Conservation (phyloP, 192 early-diverging fungal genomes). For the Rhizoclosmatium sp. region DNA sequence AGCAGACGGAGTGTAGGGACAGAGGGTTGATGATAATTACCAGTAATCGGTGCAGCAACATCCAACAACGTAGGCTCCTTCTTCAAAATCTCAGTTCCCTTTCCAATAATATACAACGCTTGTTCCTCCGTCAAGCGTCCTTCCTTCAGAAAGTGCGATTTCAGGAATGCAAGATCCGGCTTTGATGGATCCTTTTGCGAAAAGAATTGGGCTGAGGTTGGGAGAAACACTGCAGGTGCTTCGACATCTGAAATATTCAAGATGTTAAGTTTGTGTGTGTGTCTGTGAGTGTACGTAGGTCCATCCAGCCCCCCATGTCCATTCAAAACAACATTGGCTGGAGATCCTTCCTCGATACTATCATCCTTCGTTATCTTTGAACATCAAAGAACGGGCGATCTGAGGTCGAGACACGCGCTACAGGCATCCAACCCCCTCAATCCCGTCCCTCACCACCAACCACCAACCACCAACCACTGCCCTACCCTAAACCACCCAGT, state of each 20-base stretch:
- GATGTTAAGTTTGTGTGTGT: neutral
- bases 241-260: slow-evolving; percentile 59
- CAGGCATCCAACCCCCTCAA: neutral
- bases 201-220: slow-evolving; percentile 69
- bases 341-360: too few species aligned
- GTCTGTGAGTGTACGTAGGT: neutral
- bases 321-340: too few species aligned
- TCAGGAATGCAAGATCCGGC: slow-evolving; percentile 85
- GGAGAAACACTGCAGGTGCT: slow-evolving; percentile 60
- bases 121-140: slow-evolving; percentile 93
- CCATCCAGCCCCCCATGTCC: neutral
- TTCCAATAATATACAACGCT: slow-evolving; percentile 85
- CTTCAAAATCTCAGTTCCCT: slow-evolving; percentile 81
- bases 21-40: slow-evolving; percentile 46
- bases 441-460: neutral
- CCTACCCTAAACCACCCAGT: neutral
- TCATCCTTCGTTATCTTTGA: neutral
- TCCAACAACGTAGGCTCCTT: slow-evolving; percentile 88
- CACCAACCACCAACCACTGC: neutral
- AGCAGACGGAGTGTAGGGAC: neutral
- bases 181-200: slow-evolving; percentile 70
- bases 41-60: slow-evolving; percentile 91
- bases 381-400: neutral
- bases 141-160: slow-evolving; percentile 91
- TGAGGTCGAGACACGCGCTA: neutral